phyloP scores from a whole-genome alignment of 2,329 filamentous ascomycete genomes.

The Aspergillus versicolor region DNA sequence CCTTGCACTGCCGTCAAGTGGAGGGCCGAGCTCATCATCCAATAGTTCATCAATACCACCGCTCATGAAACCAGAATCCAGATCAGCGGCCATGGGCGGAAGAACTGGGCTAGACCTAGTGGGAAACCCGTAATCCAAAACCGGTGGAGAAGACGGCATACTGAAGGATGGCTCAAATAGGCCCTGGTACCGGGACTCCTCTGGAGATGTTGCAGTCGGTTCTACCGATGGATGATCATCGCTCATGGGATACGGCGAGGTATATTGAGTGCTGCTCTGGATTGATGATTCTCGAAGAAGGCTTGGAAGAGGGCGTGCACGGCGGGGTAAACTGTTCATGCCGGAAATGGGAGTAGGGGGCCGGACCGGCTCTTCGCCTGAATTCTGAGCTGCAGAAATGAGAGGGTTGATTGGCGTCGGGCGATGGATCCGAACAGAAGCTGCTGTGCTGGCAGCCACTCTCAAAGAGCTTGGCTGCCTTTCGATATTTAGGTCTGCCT shows the following conservation, averaged over 20 bases:
- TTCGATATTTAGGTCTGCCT: slow-evolving; percentile 65
- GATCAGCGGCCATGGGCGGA: slow-evolving; percentile 55
- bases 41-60: slow-evolving; percentile 70
- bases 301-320: slow-evolving; percentile 44
- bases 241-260: slow-evolving; percentile 42
- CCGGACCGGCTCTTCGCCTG: slow-evolving; percentile 45
- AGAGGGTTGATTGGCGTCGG: slow-evolving; percentile 58
- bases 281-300: slow-evolving; percentile 64
- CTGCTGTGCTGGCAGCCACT: slow-evolving; percentile 86
- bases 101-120: slow-evolving; percentile 78
- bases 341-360: slow-evolving; percentile 47
- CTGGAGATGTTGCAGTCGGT: slow-evolving; percentile 49
- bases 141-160: slow-evolving; percentile 86
- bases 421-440: slow-evolving; percentile 80
- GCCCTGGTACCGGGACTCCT: slow-evolving; percentile 50
- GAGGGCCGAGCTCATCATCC: slow-evolving; percentile 54
- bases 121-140: slow-evolving; percentile 64
- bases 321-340: slow-evolving; percentile 30
- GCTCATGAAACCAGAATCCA: slow-evolving; percentile 83
- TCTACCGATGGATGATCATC: slow-evolving; percentile 43
- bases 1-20: slow-evolving; percentile 26
- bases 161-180: slow-evolving; percentile 69
- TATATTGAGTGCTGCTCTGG: slow-evolving; percentile 40
- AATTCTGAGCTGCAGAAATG: slow-evolving; percentile 29
- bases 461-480: slow-evolving; percentile 75